These are phyloP conservation scores for Adansonia rubrostipa DNA, from an alignment of 441 rosid genomes.

Conservation along the genomic window DNA sequence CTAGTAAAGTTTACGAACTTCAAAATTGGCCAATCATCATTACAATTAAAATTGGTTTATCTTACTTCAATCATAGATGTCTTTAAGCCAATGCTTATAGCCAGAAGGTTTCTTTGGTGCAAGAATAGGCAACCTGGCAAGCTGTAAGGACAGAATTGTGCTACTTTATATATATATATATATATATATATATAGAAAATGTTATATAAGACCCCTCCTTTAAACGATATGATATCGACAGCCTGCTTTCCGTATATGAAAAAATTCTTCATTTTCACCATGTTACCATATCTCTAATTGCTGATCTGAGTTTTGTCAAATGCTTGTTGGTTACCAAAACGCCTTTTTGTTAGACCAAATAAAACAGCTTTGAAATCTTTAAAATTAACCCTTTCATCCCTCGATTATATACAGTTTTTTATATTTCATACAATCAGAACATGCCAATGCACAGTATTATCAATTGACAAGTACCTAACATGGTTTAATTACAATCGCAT, in stretches of 20 bases:
- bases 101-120: too few species aligned
- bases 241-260: too few species aligned
- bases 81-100: too few species aligned
- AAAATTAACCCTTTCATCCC: not conserved
- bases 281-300: not conserved
- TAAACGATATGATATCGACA: too few species aligned
- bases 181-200: too few species aligned
- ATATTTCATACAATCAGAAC: not conserved
- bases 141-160: too few species aligned
- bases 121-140: too few species aligned
- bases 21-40: not conserved
- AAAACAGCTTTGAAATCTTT: not conserved
- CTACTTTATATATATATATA: too few species aligned
- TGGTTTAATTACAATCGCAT: not conserved
- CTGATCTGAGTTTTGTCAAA: not conserved
- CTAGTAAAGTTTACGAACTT: not conserved
- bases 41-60: too few species aligned
- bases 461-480: constrained; percentile 25
- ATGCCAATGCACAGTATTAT: not conserved
- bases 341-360: not conserved
- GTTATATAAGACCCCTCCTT: too few species aligned
- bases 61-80: too few species aligned
- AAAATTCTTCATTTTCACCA: not conserved
- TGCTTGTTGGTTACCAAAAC: not conserved
- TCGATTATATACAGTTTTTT: not conserved